Evolutionary conservation across 192 early-diverging fungal genomes (phyloP), one percentile per base, ranked within the genome.

Genomic region (Linnemannia elongata): DNA sequence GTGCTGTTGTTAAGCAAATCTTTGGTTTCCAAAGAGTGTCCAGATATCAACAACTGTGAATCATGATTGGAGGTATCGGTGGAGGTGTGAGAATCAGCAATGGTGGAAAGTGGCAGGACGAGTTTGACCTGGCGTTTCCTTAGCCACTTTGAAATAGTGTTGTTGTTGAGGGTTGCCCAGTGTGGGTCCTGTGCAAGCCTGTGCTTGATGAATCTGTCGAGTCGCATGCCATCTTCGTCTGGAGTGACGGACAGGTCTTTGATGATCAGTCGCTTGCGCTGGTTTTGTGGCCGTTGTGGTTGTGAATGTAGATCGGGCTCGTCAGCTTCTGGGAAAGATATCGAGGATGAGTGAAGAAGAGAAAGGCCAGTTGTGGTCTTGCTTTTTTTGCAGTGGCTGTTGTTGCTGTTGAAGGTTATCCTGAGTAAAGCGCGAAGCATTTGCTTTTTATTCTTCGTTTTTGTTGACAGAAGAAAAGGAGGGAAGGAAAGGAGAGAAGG

Each of bases 141-240:
- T 20, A 84, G 60, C 82, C 82, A 84, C 22, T 84, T 79, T 47
- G 55, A 54, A 7, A 84, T 63, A 6, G 39, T 5, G 49, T 12
- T 30, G n/a, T 83, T 69, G 57, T 30, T 83, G 33, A 78, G 18
- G 36, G 54, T 33, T 20, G 71, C 17, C 10, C 49, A 63, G 22
- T 68, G 45, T 20, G 24, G 68, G 8, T 77, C 75, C 24, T 74
- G 57, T 12, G n/a, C 49, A 18, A 84, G 35, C 20, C 77, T 73
- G 41, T 78, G 49, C 27, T 42, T 75, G 18, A 84, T 41, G 33
- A 84, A 84, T 38, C 82, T 77, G 30, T 84, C 82, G 17, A 84
- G 52, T 4, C 82, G 72, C 82, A 84, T 84, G 13, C 74, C 82
- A 41, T 77, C 78, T 54, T 84, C 82, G 68, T 84, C 82, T 13